These are phyloP conservation scores for Rhododendron simsii DNA, from an alignment of 148 eudicot genomes.

Conservation along the genomic window DNA sequence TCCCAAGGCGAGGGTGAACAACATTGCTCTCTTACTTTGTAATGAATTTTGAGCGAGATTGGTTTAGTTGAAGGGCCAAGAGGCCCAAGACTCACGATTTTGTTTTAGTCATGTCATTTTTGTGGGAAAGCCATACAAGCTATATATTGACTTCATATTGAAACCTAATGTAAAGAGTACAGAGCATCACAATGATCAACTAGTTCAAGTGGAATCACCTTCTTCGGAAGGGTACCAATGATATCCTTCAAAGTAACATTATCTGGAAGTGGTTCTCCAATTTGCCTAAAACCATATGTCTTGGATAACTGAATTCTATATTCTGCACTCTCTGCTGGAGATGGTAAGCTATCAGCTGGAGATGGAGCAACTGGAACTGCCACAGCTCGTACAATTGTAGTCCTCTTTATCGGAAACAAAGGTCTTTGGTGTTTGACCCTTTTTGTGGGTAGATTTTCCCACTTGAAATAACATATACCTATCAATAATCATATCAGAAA, in stretches of 20 bases:
- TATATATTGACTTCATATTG: not conserved
- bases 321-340: constrained; percentile 44
- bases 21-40: not conserved
- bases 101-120: not conserved
- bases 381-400: constrained; percentile 44
- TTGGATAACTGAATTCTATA: constrained; percentile 56
- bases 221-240: constrained; percentile 62
- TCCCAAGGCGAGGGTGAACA: not conserved
- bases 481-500: constrained; percentile 14
- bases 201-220: constrained; percentile 33
- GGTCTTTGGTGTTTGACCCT: constrained; percentile 23
- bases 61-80: not conserved
- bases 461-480: constrained; percentile 31
- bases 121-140: not conserved
- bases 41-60: not conserved
- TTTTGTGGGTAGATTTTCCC: constrained; percentile 24
- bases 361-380: constrained; percentile 56
- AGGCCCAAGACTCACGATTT: not conserved
- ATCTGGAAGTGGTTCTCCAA: constrained; percentile 85
- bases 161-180: not conserved
- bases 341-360: constrained; percentile 41
- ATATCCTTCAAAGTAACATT: constrained; percentile 70
- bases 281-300: constrained; percentile 81
- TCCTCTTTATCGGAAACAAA: constrained; percentile 23
- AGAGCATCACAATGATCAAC: not conserved